Evolutionary conservation across 805 yeast species (phyloP).

Genomic region (Metschnikowia dekortorum): DNA sequence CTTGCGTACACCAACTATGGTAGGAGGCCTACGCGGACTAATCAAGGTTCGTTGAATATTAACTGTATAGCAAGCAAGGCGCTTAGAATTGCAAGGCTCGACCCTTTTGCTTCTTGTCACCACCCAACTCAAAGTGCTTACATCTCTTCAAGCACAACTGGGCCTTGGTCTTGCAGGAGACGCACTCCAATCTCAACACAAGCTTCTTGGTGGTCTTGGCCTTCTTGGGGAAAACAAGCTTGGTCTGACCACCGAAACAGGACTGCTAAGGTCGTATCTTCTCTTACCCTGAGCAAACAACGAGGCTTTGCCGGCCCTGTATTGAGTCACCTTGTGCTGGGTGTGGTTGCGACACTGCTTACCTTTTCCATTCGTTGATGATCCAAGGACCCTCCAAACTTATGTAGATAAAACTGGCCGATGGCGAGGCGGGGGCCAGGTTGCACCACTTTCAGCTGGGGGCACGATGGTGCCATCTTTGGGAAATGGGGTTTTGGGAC

Average conservation of each 20-base stretch:
- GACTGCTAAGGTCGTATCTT: slow-evolving; percentile 99
- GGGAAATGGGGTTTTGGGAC: too few relatives aligned
- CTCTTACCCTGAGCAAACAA: slow-evolving; percentile 99
- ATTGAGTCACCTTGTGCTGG: slow-evolving; percentile 99
- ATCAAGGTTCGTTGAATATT: slow-evolving; percentile 2
- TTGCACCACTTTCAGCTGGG: too few relatives aligned
- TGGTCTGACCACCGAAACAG: slow-evolving; percentile 99
- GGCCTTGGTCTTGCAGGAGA: slow-evolving; percentile 96
- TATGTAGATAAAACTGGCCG: too few relatives aligned
- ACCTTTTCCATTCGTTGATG: slow-evolving; percentile 53
- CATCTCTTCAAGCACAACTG: slow-evolving; percentile 98
- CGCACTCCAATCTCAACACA: slow-evolving; percentile 98
- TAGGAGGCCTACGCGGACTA: background rate
- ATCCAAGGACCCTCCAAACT: too few relatives aligned
- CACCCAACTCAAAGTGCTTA: slow-evolving; percentile 99
- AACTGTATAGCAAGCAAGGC: background rate
- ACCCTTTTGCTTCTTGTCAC: slow-evolving; percentile 99
- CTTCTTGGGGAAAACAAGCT: slow-evolving; percentile 99
- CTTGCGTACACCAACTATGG: background rate
- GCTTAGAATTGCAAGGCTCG: slow-evolving; percentile 96
- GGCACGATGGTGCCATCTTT: too few relatives aligned
- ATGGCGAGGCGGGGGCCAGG: too few relatives aligned
- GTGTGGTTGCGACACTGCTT: slow-evolving; percentile 99
- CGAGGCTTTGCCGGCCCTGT: slow-evolving; percentile 99
- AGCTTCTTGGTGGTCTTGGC: slow-evolving; percentile 99